Base-by-base conservation (phyloP, 1,139 yeast genomes). In the Fermentozyma sake region DNA sequence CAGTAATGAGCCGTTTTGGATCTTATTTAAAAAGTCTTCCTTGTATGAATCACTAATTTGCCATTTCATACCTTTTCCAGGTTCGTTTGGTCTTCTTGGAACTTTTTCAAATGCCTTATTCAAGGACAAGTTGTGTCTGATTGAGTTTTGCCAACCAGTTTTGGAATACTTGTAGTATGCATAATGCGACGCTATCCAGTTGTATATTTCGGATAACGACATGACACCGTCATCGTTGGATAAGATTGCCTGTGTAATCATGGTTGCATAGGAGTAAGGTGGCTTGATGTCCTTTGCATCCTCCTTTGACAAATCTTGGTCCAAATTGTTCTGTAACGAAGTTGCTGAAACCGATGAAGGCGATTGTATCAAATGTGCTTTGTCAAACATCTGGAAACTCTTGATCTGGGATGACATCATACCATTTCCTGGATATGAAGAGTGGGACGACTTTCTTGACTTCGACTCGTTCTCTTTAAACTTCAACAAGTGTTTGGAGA, bases 61-160 rank as follows among this genome's bases (percentile, higher is more conserved):
- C 99, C 99, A 91, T 58, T 91, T 91, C 95, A 91, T 91, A 38
- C 98, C 98, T 55, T 91, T 91, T 16, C 99, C 98, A 0, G 98
- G 96, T 57, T 91, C 97, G 53, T 86, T 83, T 12, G 95, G 91
- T 52, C 85, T 76, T 48, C 98, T 72, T 14, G 98, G 96, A 14
- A 89, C 96, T 58, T 91, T 91, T 50, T 89, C 97, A 48, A 84
- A 84, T 7, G 94, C 91, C 52, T 84, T 84, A 53, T 83, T 84
- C 30, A 84, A 61, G 3, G 93, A 82, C 25, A 84, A 55, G 50
- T 84, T 84, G 50, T 84, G 95, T 34, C 95, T 73, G 38, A 83
- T 83, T 7, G 89, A 79, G 53, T 84, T 84, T 54, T 85, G 95
- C 95, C 78, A 72, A 51, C 98, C 98, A n/a, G 95, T 82, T 53